Evolutionary conservation across 2,329 filamentous ascomycete genomes (phyloP), one percentile per base, ranked within the genome.

Genomic region (Hypocreales sp.): DNA sequence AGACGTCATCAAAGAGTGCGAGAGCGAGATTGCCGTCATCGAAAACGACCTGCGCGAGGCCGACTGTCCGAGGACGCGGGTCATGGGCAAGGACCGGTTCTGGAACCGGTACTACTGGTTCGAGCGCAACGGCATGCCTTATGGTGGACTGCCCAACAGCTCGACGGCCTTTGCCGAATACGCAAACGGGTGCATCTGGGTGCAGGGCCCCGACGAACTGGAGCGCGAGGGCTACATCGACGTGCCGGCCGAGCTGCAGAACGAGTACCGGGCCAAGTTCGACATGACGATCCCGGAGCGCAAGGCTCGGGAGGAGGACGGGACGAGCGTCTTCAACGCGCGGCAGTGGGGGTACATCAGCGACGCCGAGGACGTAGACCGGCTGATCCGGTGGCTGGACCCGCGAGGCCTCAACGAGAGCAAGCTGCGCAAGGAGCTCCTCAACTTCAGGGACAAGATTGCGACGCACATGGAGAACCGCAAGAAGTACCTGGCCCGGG

Each of bases 101-200:
- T 93, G 87, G 74, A 95, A 98, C 53, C 73, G 87, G 29, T 98
- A 95, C 54, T 95, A 92, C 61, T 98, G 90, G 87, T 94, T 95
- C 50, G 90, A 98, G 55, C 78, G 87, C 35, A 98, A 95, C 45
- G 90, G 86, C 15, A 95, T 95, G 86, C 90, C 90, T 0, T 93
- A 87, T 44, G 83, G 68, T 18, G 90, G 90, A 5, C 64, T 94
- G 30, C 86, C 86, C 0, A 72, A 69, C 37, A 92, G 83, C 50
- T 94, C 86, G 11, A 95, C 87, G 2, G 79, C 83, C 1, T 64
- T 74, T 24, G 84, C 87, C 14, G 76, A 71, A 7, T 98, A 95
- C 46, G 86, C 87, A 22, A 98, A 95, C 47, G 90, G 83, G 7
- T 81, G 87, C 32, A 67, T 98, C 31, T 98, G 90, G 90, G 75